Evolutionary conservation across 2,329 filamentous ascomycete species (phyloP).

Genomic region (Blumeria graminis): DNA sequence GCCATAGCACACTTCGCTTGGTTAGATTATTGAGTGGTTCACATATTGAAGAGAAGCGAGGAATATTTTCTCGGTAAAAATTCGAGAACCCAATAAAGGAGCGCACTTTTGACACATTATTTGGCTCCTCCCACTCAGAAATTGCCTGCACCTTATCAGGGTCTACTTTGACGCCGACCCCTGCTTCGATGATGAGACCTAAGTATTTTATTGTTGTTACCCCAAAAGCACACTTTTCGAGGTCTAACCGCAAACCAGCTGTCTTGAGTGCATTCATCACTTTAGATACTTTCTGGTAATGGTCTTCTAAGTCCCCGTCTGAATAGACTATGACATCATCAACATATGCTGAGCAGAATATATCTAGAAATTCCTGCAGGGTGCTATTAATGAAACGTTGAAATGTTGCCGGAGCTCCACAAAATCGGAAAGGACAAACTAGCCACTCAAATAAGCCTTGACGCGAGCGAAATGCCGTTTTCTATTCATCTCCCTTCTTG

Average conservation of each 20-base stretch:
- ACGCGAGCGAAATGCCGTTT: not conserved
- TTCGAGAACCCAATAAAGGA: not conserved
- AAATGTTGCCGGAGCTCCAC: not conserved
- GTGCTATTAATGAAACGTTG: not conserved
- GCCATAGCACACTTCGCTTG: not conserved
- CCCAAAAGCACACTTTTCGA: not conserved
- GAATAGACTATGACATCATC: constrained; percentile 1
- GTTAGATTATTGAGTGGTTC: not conserved
- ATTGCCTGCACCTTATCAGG: not conserved
- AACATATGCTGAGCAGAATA: constrained; percentile 1
- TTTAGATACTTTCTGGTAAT: not conserved
- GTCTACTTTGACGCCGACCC: not conserved
- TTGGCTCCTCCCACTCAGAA: not conserved
- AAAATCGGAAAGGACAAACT: constrained; percentile 2
- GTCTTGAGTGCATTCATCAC: not conserved
- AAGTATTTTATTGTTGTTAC: not conserved
- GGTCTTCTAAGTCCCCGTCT: not conserved
- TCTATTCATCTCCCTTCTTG: not conserved
- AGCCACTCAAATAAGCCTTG: not conserved
- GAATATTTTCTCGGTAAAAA: not conserved
- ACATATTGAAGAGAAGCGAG: not conserved
- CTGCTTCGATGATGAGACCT: not conserved
- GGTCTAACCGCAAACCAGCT: not conserved
- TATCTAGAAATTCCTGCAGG: not conserved
- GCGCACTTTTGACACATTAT: not conserved